A percentile compares a stretch with the other conserved stretches of the same genome.
Evolutionary conservation across 768 basidiomycete species (phyloP).

Genomic region (Boletales sp.): DNA sequence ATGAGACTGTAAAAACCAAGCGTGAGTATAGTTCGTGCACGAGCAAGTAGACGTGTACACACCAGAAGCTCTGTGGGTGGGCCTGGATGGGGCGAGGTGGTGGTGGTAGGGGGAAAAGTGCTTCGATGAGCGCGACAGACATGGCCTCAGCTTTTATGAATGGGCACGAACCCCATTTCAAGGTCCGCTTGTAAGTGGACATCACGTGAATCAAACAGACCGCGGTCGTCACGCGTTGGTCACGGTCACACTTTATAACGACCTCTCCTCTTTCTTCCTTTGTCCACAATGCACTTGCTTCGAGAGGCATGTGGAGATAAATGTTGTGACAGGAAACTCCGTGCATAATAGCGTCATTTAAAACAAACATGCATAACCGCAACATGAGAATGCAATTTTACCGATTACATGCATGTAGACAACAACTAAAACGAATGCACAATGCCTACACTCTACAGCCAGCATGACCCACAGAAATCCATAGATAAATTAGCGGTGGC

Average conservation of each 20-base stretch:
- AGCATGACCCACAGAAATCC: background rate
- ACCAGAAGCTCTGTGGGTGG: slow-evolving; percentile 24
- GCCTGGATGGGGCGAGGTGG: slow-evolving; percentile 18
- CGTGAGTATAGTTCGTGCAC: slow-evolving; percentile 13
- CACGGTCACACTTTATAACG: slow-evolving; percentile 24
- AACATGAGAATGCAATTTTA: too few relatives aligned
- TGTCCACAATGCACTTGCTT: background rate
- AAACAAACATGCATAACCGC: too few relatives aligned
- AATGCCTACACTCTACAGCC: background rate
- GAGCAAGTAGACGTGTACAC: slow-evolving; percentile 3
- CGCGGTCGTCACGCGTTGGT: slow-evolving; percentile 33
- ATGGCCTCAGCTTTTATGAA: slow-evolving; percentile 32
- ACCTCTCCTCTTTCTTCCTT: background rate
- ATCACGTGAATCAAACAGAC: slow-evolving; percentile 35
- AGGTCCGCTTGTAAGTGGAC: slow-evolving; percentile 28
- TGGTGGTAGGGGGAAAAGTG: slow-evolving; percentile 32
- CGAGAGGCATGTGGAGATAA: too few relatives aligned
- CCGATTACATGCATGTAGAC: too few relatives aligned
- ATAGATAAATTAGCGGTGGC: background rate
- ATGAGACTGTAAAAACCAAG: slow-evolving; percentile 19
- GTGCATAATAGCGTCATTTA: too few relatives aligned
- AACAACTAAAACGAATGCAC: slow-evolving; percentile 1
- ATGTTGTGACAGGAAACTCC: too few relatives aligned
- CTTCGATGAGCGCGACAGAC: slow-evolving; percentile 22
- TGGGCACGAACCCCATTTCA: slow-evolving; percentile 30